Base-by-base conservation (phyloP, 106 monocot genomes). In the Agapanthus africanus region DNA sequence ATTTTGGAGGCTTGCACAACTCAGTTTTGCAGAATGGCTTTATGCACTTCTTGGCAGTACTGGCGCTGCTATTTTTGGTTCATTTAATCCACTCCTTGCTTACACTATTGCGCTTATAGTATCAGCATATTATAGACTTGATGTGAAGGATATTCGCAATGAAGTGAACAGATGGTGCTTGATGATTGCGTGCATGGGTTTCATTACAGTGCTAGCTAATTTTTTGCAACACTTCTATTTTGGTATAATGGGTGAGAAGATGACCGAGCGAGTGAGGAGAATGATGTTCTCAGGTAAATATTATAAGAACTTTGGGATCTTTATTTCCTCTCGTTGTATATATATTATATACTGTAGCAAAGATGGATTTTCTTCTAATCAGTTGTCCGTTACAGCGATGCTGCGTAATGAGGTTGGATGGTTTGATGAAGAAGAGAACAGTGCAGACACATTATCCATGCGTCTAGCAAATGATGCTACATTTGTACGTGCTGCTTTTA, bases 201-300 rank as follows among this genome's bases (percentile, higher is more conserved):
- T 93, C 38, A 83, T 99, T 39, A 99, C 99, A 49, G 93, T 99
- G 39, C 47, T 99, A 70, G 99, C 93, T 34, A 99, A 99, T 72
- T 93, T 93, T 75, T 79, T 99, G 79, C 99, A 99, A 75, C 99
- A 99, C 67, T 99, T 99, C 76, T 99, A 99, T 83, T 99, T 99
- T 83, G 99, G 99, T 66, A 99, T 99, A 71, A 99, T 99, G 99
- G 99, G 99, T 21, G 99, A 99, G 71, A 99, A 99, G 60, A 99
- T 99, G 99, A 99, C 99, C 0, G 99, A 99, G 60, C 82, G 99
- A 63, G 79, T 99, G 38, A 78, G 99, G 71, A 85, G 99, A 56
- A 99, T 99, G 99, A 99, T 99, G 99, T 99, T 99, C 66, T 99
- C 93, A 79, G 99, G 99, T 99, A 77, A 76, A 34, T 70, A 25